Evolutionary conservation across 225 moss, liverwort and hornwort genomes (phyloP).

Genomic region (Pseudisothecium myosuroides): DNA sequence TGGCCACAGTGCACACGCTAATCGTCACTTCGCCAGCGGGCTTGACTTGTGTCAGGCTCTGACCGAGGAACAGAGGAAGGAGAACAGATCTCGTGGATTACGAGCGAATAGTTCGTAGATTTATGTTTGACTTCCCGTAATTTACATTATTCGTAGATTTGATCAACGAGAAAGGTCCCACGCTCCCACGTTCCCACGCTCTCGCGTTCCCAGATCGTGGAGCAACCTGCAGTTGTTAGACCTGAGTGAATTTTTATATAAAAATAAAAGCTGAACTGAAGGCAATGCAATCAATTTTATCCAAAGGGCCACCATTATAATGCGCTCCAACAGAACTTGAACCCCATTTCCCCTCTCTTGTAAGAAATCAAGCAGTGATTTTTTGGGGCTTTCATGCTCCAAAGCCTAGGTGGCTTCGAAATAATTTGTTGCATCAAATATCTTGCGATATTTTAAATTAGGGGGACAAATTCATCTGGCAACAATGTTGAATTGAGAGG

Average conservation of each 20-base stretch:
- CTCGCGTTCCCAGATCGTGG: background rate
- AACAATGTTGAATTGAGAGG: no score
- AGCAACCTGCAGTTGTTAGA: background rate
- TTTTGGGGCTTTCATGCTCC: no score
- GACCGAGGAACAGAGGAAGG: background rate
- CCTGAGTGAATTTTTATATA: background rate
- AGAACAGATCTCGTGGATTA: background rate
- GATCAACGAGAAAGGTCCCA: background rate
- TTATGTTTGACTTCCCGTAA: background rate
- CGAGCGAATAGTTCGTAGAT: background rate
- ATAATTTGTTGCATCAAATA: no score
- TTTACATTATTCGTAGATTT: background rate
- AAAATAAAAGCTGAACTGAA: no score
- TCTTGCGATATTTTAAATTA: no score
- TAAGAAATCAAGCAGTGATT: no score
- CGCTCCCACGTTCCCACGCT: background rate
- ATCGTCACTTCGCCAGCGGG: background rate
- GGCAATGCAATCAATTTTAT: no score
- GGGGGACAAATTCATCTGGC: no score
- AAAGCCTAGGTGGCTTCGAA: no score
- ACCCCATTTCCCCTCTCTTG: background rate
- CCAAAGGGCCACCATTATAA: background rate
- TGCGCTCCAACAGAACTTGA: background rate
- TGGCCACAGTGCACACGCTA: background rate
- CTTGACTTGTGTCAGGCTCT: background rate